A percentile compares a stretch with the other conserved stretches of the same genome.
These are phyloP conservation scores for Globisporangium nunn DNA, from an alignment of 352 stramenopile genomes.

Conservation along the genomic window DNA sequence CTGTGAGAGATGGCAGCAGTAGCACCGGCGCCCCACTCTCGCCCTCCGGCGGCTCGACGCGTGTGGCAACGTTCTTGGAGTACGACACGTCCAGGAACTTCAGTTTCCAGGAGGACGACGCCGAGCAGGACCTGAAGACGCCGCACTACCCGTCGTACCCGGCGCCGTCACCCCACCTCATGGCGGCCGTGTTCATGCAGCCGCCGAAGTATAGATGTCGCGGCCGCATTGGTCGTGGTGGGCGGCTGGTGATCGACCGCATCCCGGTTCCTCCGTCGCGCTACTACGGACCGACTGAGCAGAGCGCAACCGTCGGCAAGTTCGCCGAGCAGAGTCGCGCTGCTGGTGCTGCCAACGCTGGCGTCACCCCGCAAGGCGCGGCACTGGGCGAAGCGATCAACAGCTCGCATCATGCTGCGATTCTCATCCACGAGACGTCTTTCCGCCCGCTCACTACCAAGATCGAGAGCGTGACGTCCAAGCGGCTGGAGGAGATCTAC, in stretches of 20 bases:
- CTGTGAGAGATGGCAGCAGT: neutral
- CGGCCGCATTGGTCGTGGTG: constrained; percentile 62
- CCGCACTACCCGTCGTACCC: constrained; percentile 65
- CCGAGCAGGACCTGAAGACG: constrained; percentile 10
- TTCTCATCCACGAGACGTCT: constrained; percentile 60
- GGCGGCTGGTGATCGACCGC: constrained; percentile 66
- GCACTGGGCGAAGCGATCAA: constrained; percentile 28
- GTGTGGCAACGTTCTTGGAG: constrained; percentile 56
- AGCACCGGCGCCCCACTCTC: no score
- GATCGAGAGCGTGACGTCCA: constrained; percentile 43
- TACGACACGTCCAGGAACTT: constrained; percentile 70
- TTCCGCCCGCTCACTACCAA: constrained; percentile 44
- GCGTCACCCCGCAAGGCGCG: constrained; percentile 12
- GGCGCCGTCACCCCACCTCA: constrained; percentile 44
- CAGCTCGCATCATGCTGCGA: constrained; percentile 37
- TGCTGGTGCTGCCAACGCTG: constrained; percentile 1
- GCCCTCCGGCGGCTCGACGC: neutral
- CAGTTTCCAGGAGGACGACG: constrained; percentile 30
- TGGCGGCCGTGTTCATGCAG: constrained; percentile 63
- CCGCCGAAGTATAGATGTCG: constrained; percentile 66
- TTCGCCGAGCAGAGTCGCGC: neutral
- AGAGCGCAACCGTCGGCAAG: constrained; percentile 29
- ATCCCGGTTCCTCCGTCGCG: constrained; percentile 46
- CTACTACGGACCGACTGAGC: constrained; percentile 48
- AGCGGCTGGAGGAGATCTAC: constrained; percentile 74